phyloP scores from a whole-genome alignment of 2,329 filamentous ascomycete species.

The Metarhizium album region DNA sequence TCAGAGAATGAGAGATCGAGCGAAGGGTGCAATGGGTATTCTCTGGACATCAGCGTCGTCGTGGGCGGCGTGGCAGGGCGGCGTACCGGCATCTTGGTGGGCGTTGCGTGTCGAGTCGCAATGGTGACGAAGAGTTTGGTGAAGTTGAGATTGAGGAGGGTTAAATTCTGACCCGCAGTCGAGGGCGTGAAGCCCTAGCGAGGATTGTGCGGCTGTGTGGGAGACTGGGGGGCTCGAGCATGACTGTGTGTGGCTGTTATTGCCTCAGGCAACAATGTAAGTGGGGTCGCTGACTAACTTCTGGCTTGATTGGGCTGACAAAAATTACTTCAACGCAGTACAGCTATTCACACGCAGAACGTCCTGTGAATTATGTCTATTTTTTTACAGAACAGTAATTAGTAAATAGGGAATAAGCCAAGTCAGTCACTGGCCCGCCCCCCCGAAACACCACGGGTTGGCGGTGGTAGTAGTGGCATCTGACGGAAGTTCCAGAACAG shows the following conservation, averaged over 20 bases:
- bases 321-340: not conserved
- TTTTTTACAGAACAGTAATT: not conserved
- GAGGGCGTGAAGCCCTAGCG: constrained; percentile 29
- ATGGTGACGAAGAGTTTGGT: constrained; percentile 22
- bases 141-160: constrained; percentile 20
- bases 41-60: constrained; percentile 1
- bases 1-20: not conserved
- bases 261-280: constrained; percentile 1
- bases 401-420: not conserved
- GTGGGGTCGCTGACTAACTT: no score
- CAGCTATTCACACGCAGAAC: not conserved
- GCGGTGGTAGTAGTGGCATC: not conserved
- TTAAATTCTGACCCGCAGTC: constrained; percentile 23
- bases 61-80: constrained; percentile 7
- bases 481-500: constrained; percentile 7
- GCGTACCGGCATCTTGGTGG: constrained; percentile 33
- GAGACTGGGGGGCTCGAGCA: not conserved
- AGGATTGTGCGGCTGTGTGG: constrained; percentile 11
- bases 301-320: not conserved
- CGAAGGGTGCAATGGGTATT: not conserved
- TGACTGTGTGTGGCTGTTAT: constrained; percentile 8
- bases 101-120: constrained; percentile 27
- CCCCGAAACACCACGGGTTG: not conserved
- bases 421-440: not conserved
- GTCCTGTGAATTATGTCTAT: not conserved